Conservation (phyloP, 2,329 filamentous ascomycete species). For the Botrytis medusae region DNA sequence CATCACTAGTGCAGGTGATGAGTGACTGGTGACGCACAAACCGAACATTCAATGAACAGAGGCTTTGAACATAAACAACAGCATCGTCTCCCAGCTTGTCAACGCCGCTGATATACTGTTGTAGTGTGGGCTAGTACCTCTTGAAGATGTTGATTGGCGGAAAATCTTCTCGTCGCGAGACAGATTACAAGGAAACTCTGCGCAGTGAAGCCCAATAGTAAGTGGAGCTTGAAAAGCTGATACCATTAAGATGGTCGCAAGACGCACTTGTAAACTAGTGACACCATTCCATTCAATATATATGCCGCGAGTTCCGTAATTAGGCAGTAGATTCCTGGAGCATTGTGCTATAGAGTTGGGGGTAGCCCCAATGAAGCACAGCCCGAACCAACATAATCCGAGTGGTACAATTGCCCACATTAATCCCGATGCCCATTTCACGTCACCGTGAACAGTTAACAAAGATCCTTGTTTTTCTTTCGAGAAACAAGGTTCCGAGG, state of each 20-base stretch:
- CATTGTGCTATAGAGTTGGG: neutral
- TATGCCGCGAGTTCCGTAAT: neutral
- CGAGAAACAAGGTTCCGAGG: neutral
- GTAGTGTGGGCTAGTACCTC: neutral
- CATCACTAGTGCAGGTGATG: rapidly evolving
- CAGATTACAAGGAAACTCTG: neutral
- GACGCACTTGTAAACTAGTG: neutral
- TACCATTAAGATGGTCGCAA: neutral
- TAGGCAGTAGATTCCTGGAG: neutral
- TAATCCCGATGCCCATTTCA: neutral
- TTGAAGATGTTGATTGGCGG: neutral
- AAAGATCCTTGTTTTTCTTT: neutral
- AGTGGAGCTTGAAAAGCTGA: neutral
- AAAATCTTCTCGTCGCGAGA: neutral
- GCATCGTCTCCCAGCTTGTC: neutral
- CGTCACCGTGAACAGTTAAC: neutral
- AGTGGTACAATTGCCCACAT: neutral
- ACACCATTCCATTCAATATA: neutral
- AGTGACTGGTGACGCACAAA: neutral
- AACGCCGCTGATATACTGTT: neutral
- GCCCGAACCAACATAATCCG: neutral
- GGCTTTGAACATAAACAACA: neutral
- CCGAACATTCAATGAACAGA: neutral
- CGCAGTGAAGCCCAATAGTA: neutral
- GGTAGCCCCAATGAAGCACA: neutral